Evolutionary conservation across 306 rosid species (phyloP), one percentile per base, ranked within the genome.

Genomic region (Pterocarpus santalinus): DNA sequence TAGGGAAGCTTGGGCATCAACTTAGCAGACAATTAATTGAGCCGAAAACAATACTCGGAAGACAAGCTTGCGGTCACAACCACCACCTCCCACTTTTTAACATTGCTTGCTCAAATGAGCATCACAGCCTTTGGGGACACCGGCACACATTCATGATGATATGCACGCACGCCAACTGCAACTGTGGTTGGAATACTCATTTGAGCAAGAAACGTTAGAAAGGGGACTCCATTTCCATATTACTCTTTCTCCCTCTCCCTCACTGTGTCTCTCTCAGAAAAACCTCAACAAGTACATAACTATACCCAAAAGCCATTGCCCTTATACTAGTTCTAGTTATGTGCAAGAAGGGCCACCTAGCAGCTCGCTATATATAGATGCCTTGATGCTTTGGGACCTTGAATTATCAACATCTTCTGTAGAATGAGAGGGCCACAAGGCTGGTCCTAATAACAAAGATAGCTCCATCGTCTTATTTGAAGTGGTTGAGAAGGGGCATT

Each of bases 131-230:
- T 35, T 43, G 14, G 73, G 32, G 38, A 32, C 38, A 34, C 49
- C 16, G 17, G n/a, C 32, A 81, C 33, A 74, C 51, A 63, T 22
- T 16, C 33, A 15, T 61, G 32, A 71, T 61, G 30, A 57, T 55
- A 17, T 51, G 4, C 39, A 36, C 0, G 53, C 17, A 53, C 57
- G 72, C n/a, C 8, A 74, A 74, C 51, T 72, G 73, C 49, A 69
- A 39, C 35, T 77, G 60, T 57, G 66, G 83, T 60, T 92, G 97
- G 97, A 93, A 93, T 93, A 91, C 97, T 93, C 97, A 94, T 94
- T 94, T 91, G 98, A 94, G 98, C 98, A 94, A 94, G 98, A 94
- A 90, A 89, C 70, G 80, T 89, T 91, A 90, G 65, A 79, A 72
- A 78, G 84, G 86, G 86, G 77, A 81, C 11, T 79, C 61, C 41